Base-by-base conservation (phyloP, 2,329 filamentous ascomycete species). In the Aspergillus luchuensis region DNA sequence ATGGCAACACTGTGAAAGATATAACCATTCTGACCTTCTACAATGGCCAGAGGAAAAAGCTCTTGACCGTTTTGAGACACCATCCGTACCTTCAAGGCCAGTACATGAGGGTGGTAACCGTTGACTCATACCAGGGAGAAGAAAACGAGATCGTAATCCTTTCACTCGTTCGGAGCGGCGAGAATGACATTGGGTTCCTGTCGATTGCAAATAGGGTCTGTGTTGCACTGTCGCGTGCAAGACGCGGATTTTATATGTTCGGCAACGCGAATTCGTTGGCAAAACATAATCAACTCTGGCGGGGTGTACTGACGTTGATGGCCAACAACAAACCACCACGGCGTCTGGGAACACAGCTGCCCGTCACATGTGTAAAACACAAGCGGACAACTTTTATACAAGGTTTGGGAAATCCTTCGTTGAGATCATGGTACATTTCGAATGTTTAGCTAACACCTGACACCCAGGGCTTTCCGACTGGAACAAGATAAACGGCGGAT, bases 1-100 rank as follows among this genome's bases (percentile, higher is more conserved):
- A 93, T 63, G 88, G 88, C 0, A 77, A 89, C 1, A 67, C 78
- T 0, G 72, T 84, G 0, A 72, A 77, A 0, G 81, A 88, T 5
- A 92, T 97, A 58, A 96, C 92, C 0, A 80, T 97, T 3, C 76
- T 97, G 53, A 94, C 92, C 0, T 97, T 95, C 71, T 97, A 97
- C 79, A 91, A 91, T 47, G 92, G 91, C 0, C 93, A 97, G 71
- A 83, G 89, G 48, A 89, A 89, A 65, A 77, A 82, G 2, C 81
- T 97, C 2, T 68, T 87, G 0, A 80, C 78, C 13, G 63, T 78
- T 5, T 63, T 84, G 49, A 78, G 71, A 62, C 69, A 68, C 7
- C 75, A 81, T 60, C 70, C 71, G 1, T 79, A 81, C 54, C 77
- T 87, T 48, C 75, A 79, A 58, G 66, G 73, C n/a, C 63, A 69